Evolutionary conservation across 2,329 filamentous ascomycete genomes (phyloP), one percentile per base, ranked within the genome.

Genomic region (Allantophomopsis cytisporea): DNA sequence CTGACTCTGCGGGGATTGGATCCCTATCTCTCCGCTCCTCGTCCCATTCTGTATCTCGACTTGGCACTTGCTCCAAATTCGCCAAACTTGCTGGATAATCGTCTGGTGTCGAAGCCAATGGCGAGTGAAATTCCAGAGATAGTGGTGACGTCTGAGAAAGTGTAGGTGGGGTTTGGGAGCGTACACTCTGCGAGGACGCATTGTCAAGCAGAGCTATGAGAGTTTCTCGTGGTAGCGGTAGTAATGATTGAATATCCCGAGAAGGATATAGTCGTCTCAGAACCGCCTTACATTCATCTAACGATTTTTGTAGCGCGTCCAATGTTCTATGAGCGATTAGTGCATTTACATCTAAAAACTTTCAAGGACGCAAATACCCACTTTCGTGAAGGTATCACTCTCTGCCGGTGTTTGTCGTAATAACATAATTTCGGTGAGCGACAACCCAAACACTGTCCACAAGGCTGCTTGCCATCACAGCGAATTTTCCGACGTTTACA

Each of bases 401-500:
- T 67, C 56, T 84, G 80, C 13, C 82, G 71, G 46, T 86, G 83
- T 60, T 88, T 86, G 48, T 85, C 80, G 57, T 89, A 89, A 51
- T 80, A 78, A 55, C 84, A 89, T 40, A 76, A 69, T 56, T 87
- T 83, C 4, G 82, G 80, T 45, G 83, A 82, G 41, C 84, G 76
- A 55, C 85, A 88, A 57, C 83, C 87, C 42, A 83, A 71, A 55
- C 84, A 91, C 55, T 87, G 83, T 31, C 83, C 81, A 54, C 84
- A 91, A 10, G 84, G 84, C 53, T 85, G 80, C 47, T 80, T 73
- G 40, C 84, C 84, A 61, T 88, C 83, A 54, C 84, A 91, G 46
- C 84, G 79, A 23, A 89, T 89, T 60, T 89, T 91, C 45, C 83
- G 73, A 48, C 83, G 71, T 54, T 86, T 79, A 61, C 83, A 86